phyloP scores from a whole-genome alignment of 805 yeast species.

The Wickerhamomyces tratensis region DNA sequence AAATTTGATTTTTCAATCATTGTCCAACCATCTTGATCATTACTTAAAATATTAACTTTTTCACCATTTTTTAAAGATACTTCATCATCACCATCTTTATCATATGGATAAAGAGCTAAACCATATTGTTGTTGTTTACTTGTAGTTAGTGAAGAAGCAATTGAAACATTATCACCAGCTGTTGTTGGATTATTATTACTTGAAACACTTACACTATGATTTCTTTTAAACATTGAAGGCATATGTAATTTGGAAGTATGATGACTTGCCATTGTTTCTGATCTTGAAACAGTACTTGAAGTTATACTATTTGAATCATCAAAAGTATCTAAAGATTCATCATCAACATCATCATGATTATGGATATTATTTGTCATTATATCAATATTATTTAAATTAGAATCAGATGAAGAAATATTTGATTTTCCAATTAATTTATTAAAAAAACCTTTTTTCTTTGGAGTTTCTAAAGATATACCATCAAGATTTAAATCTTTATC shows the following conservation, averaged over 20 bases:
- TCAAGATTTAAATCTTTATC: constrained; percentile 53
- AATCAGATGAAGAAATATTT: constrained; percentile 1
- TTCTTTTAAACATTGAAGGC: neutral
- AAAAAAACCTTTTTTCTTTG: constrained; percentile 57
- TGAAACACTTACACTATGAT: neutral
- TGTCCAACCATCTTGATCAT: constrained; percentile 96
- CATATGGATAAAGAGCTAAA: constrained; percentile 56
- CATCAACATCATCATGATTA: neutral
- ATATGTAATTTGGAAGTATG: too few relatives aligned
- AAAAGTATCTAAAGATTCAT: constrained; percentile 2
- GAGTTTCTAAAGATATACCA: constrained; percentile 34
- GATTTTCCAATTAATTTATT: constrained; percentile 18
- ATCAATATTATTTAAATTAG: too few relatives aligned
- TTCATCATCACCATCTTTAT: constrained; percentile 71
- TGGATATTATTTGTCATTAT: too few relatives aligned
- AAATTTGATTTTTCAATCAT: constrained; percentile 41
- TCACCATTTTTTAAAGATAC: constrained; percentile 54
- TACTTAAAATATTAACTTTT: constrained; percentile 41
- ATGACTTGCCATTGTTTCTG: too few relatives aligned
- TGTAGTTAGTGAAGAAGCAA: constrained; percentile 14
- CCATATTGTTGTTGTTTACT: constrained; percentile 12
- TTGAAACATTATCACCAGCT: constrained; percentile 2
- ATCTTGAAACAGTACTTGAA: constrained; percentile 2
- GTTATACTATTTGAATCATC: constrained; percentile 14
- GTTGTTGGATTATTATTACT: neutral